These are phyloP conservation scores for Vicia faba DNA, from an alignment of 306 rosid species.

Conservation along the genomic window DNA sequence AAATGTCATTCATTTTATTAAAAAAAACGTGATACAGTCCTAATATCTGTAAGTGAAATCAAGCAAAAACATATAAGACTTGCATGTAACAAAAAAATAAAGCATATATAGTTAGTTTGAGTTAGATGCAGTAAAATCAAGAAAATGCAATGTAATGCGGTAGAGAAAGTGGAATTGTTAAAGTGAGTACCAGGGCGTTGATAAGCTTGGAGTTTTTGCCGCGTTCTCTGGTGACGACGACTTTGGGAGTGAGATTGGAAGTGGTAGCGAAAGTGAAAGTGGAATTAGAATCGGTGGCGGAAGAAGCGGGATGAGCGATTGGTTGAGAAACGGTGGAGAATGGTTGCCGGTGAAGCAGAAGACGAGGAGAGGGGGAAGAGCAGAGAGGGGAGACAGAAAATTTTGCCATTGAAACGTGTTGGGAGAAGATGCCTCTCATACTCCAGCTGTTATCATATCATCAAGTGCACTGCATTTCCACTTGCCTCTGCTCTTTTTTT, in stretches of 20 bases:
- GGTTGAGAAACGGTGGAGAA: slow-evolving; percentile 40
- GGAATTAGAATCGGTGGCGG: slow-evolving; percentile 42
- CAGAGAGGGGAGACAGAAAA: slow-evolving; percentile 46
- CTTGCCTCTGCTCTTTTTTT: too few relatives aligned
- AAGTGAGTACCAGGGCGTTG: slow-evolving; percentile 63
- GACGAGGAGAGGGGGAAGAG: slow-evolving; percentile 36
- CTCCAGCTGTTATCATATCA: slow-evolving; percentile 49
- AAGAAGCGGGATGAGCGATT: slow-evolving; percentile 30
- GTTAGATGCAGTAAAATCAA: slow-evolving; percentile 19
- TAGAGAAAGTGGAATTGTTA: background rate
- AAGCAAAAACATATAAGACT: background rate
- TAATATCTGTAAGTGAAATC: background rate
- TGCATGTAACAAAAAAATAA: background rate
- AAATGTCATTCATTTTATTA: background rate
- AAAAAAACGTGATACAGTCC: too few relatives aligned
- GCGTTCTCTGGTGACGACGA: slow-evolving; percentile 94
- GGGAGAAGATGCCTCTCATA: slow-evolving; percentile 27
- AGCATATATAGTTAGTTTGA: background rate
- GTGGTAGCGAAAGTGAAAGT: slow-evolving; percentile 23
- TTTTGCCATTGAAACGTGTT: slow-evolving; percentile 88
- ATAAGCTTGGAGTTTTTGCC: slow-evolving; percentile 96
- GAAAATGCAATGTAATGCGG: slow-evolving; percentile 14
- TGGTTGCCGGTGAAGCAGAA: slow-evolving; percentile 48
- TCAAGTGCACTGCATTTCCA: background rate
- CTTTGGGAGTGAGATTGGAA: slow-evolving; percentile 50